phyloP scores from a whole-genome alignment of 768 basidiomycete genomes.

The Lentinula detonsa region DNA sequence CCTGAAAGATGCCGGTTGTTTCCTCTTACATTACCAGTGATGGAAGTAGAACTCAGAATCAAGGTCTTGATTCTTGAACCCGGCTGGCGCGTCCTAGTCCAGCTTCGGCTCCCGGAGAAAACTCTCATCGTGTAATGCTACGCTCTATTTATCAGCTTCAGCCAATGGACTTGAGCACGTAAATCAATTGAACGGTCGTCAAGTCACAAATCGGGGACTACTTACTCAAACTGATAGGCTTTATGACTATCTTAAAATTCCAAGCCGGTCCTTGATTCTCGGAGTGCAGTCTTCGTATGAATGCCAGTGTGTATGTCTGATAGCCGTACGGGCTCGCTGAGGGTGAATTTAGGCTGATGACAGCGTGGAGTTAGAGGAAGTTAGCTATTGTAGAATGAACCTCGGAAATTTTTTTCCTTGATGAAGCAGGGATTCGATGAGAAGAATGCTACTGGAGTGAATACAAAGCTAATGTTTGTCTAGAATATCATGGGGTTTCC shows the following conservation, averaged over 20 bases:
- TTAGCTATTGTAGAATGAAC: background rate
- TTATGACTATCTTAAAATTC: background rate
- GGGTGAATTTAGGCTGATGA: background rate
- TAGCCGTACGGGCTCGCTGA: background rate
- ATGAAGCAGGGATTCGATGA: background rate
- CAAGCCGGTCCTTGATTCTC: background rate
- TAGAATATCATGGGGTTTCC: background rate
- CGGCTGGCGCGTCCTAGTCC: too few species aligned
- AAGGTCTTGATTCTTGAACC: too few species aligned
- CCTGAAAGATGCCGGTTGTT: background rate
- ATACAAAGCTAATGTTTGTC: background rate
- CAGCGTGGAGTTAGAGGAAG: background rate
- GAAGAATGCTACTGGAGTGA: background rate
- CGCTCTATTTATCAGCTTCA: too few species aligned
- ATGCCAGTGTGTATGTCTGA: background rate
- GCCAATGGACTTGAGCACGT: background rate
- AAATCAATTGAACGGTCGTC: background rate
- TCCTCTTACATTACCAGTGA: too few species aligned
- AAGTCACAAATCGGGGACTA: background rate
- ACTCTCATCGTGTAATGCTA: too few species aligned
- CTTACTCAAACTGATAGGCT: background rate
- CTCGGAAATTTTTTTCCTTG: background rate
- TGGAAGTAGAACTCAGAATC: too few species aligned
- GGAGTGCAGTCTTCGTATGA: background rate
- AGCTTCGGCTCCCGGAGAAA: too few species aligned